Evolutionary conservation across 192 early-diverging fungal species (phyloP).

Genomic region (Rhizophagus sp.): DNA sequence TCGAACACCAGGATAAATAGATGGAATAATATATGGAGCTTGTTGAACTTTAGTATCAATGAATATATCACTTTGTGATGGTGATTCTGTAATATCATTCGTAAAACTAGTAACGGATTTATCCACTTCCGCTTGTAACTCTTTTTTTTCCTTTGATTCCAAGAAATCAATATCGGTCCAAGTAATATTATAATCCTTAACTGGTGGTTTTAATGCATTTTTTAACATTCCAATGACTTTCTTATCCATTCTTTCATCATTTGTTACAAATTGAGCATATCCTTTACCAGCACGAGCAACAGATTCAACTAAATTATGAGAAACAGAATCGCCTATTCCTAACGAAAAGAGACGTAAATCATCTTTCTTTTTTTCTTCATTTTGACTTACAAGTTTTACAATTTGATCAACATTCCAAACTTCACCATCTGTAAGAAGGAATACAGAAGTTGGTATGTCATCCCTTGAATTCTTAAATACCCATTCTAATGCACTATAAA

Average conservation of each 20-base stretch:
- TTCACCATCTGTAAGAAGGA: slow-evolving; percentile 29
- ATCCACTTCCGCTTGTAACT: too few species aligned
- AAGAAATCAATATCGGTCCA: not conserved
- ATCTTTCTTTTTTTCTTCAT: too few species aligned
- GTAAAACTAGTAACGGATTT: too few species aligned
- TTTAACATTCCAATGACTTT: slow-evolving; percentile 59
- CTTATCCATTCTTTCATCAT: slow-evolving; percentile 49
- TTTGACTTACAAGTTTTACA: too few species aligned
- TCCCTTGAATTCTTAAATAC: too few species aligned
- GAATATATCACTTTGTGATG: too few species aligned
- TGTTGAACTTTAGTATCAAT: too few species aligned
- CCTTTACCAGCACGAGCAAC: slow-evolving; percentile 52
- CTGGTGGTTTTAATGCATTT: slow-evolving; percentile 40
- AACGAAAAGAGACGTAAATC: slow-evolving; percentile 6
- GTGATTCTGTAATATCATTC: too few species aligned
- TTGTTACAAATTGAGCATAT: slow-evolving; percentile 47
- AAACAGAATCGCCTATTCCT: slow-evolving; percentile 50
- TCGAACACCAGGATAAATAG: slow-evolving; percentile 18
- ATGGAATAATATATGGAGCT: not conserved
- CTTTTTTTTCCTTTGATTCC: too few species aligned
- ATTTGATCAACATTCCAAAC: too few species aligned
- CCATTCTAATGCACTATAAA: slow-evolving; percentile 17
- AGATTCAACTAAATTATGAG: slow-evolving; percentile 43
- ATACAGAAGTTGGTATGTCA: slow-evolving; percentile 14
- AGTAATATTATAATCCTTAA: slow-evolving; percentile 48